A percentile compares a stretch with the other conserved stretches of the same genome.
These are phyloP conservation scores for Aschersonia sp. DNA, from an alignment of 2,329 filamentous ascomycete species.

Conservation along the genomic window DNA sequence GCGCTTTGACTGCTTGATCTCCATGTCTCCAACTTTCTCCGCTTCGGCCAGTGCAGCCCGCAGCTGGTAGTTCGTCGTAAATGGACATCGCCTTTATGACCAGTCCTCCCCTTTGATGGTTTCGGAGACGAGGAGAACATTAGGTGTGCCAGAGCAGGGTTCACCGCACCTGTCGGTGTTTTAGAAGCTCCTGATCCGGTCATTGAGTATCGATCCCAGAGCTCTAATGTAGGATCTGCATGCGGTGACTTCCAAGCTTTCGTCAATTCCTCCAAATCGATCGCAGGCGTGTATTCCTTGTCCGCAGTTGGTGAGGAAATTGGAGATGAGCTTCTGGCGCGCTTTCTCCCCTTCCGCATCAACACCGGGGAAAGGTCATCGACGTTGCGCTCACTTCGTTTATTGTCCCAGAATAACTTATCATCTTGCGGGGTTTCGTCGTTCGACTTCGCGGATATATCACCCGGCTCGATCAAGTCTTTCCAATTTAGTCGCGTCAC, in stretches of 20 bases:
- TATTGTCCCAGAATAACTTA: slow-evolving; percentile 45
- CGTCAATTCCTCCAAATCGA: slow-evolving; percentile 45
- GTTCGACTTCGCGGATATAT: slow-evolving; percentile 26
- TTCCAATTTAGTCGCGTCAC: slow-evolving; percentile 40
- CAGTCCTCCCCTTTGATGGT: slow-evolving; percentile 27
- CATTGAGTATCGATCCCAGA: slow-evolving; percentile 64
- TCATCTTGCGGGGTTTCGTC: slow-evolving; percentile 43
- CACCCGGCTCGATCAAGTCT: slow-evolving; percentile 36
- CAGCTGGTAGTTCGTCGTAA: slow-evolving; percentile 55
- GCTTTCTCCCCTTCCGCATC: slow-evolving; percentile 43
- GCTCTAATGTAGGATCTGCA: slow-evolving; percentile 56
- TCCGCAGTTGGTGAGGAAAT: slow-evolving; percentile 47
- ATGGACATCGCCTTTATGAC: slow-evolving; percentile 25
- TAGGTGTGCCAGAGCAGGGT: slow-evolving; percentile 47
- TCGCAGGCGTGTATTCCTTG: slow-evolving; percentile 25
- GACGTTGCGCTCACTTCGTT: slow-evolving; percentile 23
- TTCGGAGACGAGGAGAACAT: slow-evolving; percentile 60
- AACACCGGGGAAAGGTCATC: slow-evolving; percentile 32
- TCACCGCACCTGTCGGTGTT: slow-evolving; percentile 30
- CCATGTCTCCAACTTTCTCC: slow-evolving; percentile 41
- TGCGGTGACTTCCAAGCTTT: slow-evolving; percentile 50
- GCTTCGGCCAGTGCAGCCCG: slow-evolving; percentile 58
- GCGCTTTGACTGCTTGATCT: slow-evolving; percentile 20
- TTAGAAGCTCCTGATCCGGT: slow-evolving; percentile 23
- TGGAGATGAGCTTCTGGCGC: slow-evolving; percentile 62